Evolutionary conservation across 2,329 filamentous ascomycete species (phyloP), one percentile per base, ranked within the genome.

Genomic region (Xylariaceae sp.): DNA sequence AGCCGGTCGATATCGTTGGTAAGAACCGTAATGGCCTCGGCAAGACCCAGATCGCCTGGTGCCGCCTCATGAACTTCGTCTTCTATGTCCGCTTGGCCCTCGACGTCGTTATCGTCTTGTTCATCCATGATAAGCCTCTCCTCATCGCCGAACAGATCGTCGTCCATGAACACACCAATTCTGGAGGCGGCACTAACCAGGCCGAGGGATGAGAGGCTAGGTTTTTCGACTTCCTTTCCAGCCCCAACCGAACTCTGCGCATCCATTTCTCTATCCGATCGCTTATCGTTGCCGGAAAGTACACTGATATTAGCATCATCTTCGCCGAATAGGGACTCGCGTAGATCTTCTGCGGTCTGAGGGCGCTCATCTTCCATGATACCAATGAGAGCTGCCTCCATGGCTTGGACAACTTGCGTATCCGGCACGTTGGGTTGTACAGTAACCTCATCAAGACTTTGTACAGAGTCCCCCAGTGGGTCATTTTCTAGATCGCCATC

Each of bases 1-100:
- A 99, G 77, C 57, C 90, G 89, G 61, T 96, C 90, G 54, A 99
- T 96, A 56, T 97, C 91, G 44, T 86, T 84, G 0, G 87, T 90
- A n/a, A 99, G 77, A 2, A 81, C 85, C 39, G 89, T 85, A 57
- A 99, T 96, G 10, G 95, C 92, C 71, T 99, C 95, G 0, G 90
- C 89, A 32, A 99, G 71, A 0, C 94, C 94, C 2, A 99, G 78
- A 66, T 99, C 94, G 35, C 94, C 94, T 1, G 95, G 94, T 0
- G 90, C 92, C 39, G 94, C 95, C 74, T 96, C 88, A 59, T 95
- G 90, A 9, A 99, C 90, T 58, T 90, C 86, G 55, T 96, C 90
- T 11, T 86, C 82, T 5, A 83, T 77, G 42, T 83, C 81, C 3
- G 76, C 75, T 11, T 76, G 74, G 2, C 74, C 74, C 17, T 75